These are phyloP conservation scores for Phylloporus rhodoxanthus DNA, from an alignment of 768 basidiomycete species.

Conservation along the genomic window DNA sequence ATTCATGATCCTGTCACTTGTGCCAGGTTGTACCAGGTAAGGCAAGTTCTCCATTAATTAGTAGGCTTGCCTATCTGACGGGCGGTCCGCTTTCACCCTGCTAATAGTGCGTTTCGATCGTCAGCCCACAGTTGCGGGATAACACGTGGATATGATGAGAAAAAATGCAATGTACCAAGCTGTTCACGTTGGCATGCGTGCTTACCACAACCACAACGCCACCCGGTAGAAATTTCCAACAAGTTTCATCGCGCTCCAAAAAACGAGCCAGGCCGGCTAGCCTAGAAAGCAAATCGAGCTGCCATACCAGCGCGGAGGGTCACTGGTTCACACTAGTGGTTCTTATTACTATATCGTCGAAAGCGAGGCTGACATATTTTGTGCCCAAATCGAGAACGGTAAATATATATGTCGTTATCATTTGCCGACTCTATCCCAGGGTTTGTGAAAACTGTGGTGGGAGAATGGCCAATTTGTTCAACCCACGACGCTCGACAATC, in stretches of 20 bases:
- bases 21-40: not conserved
- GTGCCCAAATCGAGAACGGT: no score
- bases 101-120: not conserved
- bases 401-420: not conserved
- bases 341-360: no score
- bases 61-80: not conserved
- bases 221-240: not conserved
- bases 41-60: not conserved
- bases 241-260: not conserved
- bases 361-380: not conserved
- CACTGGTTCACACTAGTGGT: not conserved
- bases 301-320: not conserved
- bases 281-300: constrained; percentile 3
- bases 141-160: not conserved
- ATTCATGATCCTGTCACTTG: not conserved
- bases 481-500: not conserved
- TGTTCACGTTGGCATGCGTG: constrained; percentile 9
- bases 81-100: not conserved
- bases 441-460: not conserved
- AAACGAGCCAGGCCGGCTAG: constrained; percentile 5
- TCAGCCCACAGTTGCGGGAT: not conserved
- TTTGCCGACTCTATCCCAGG: not conserved
- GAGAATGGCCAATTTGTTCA: not conserved
- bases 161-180: not conserved
- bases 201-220: constrained; percentile 1